Evolutionary conservation across 768 basidiomycete species (phyloP).

Genomic region (Lyophyllum decastes): DNA sequence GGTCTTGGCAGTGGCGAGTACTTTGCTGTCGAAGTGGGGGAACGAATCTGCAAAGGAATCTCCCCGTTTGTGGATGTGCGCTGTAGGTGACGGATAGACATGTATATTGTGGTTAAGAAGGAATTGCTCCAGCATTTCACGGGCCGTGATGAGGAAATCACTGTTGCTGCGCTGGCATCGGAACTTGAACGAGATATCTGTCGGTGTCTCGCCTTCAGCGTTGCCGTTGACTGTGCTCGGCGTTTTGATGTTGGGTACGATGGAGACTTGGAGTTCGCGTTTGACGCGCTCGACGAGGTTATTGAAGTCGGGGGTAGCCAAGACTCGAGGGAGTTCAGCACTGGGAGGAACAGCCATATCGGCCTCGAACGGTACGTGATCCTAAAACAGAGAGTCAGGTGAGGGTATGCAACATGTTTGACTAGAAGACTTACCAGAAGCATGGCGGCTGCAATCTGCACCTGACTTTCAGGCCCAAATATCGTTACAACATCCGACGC

Average conservation of each 20-base stretch:
- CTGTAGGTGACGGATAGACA: slow-evolving; percentile 75
- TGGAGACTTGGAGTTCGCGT: slow-evolving; percentile 90
- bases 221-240: slow-evolving; percentile 45
- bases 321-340: slow-evolving; percentile 74
- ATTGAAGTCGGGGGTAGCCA: slow-evolving; percentile 78
- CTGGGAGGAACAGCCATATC: slow-evolving; percentile 90
- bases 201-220: slow-evolving; percentile 52
- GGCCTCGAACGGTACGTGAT: slow-evolving; percentile 95
- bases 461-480: slow-evolving; percentile 95
- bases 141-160: slow-evolving; percentile 86
- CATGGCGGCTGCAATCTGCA: slow-evolving; percentile 96
- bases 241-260: slow-evolving; percentile 77
- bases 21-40: slow-evolving; percentile 95
- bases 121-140: slow-evolving; percentile 94
- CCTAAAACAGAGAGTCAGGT: slow-evolving; percentile 44
- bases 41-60: slow-evolving; percentile 96
- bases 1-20: slow-evolving; percentile 76
- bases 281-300: slow-evolving; percentile 90
- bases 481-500: slow-evolving; percentile 96
- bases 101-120: slow-evolving; percentile 82
- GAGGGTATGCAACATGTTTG: not conserved
- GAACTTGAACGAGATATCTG: slow-evolving; percentile 93
- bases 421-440: slow-evolving; percentile 60
- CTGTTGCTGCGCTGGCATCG: slow-evolving; percentile 93
- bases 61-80: slow-evolving; percentile 80